Base-by-base conservation (phyloP, 257 asterid genomes). In the Solanum sparsipilum region DNA sequence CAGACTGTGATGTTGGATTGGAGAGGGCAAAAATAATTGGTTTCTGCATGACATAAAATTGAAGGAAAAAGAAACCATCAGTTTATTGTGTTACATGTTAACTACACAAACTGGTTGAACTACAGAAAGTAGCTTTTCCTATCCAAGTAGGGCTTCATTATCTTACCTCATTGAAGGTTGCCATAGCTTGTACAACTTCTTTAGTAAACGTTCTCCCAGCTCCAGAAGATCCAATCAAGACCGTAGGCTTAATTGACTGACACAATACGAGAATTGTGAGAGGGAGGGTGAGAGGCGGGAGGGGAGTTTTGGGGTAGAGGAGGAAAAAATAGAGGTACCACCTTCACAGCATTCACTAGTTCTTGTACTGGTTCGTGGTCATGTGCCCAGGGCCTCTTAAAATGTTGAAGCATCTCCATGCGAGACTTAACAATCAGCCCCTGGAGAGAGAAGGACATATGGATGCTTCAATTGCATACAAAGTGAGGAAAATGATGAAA, bases 1-100 rank as follows among this genome's bases (percentile, higher is more conserved):
- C 99, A 10, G 99, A 95, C 91, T 96, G 99, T 36, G 99, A 96
- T 63, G 99, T 96, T 21, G 99, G 99, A 93, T 96, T 96, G 73
- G 99, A 96, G 88, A 96, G 98, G 31, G 99, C 95, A 46, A 96
- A 96, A 86, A 96, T 94, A 58, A 96, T 87, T 34, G 99, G 98
- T 92, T 93, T 96, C 99, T 96, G 95, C 91, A 84, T 32, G 79
- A 79, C 67, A 88, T 36, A 60, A 46, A 56, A 88, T 83, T 83
- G 34, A 31, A 74, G 52, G 29, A 23, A 74, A 34, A 74, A 74
- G 29, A 21, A 82, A 48, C 60, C 68, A 48, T 48, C 39, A 48
- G 46, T 82, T 29, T 29, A 82, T 20, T 11, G 70, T 20, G 13
- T 82, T 36, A 82, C 44, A 46, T 48, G 31, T 82, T 48, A 82